Evolutionary conservation across 23 red algal genomes (phyloP).

Genomic region (Gracilariopsis chorda): DNA sequence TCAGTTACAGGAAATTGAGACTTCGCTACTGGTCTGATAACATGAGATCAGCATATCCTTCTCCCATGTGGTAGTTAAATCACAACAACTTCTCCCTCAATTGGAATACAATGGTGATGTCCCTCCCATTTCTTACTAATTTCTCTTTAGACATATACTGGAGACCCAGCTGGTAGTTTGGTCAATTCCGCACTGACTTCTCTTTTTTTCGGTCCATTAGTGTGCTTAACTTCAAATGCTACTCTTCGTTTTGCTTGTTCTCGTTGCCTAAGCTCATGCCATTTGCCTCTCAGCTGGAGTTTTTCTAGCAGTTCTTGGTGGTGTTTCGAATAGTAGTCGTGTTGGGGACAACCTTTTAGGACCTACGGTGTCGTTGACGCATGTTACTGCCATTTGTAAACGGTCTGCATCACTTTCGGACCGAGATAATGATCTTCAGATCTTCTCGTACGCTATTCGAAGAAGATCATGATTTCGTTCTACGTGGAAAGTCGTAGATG

Average conservation of each 20-base stretch:
- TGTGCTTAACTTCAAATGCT: neutral
- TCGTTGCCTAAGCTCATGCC: neutral
- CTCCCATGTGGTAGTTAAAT: neutral
- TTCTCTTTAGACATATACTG: neutral
- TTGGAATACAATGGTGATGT: neutral
- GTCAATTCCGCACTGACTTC: neutral
- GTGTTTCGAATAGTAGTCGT: neutral
- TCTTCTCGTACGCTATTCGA: neutral
- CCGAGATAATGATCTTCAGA: neutral
- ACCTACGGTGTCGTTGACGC: slow-evolving; percentile 6
- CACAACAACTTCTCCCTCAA: neutral
- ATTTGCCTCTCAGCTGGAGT: neutral
- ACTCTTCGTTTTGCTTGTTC: neutral
- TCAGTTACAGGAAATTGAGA: too few relatives aligned
- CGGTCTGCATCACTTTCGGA: slow-evolving; percentile 5
- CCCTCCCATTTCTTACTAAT: neutral
- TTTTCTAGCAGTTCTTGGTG: neutral
- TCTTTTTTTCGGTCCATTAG: neutral
- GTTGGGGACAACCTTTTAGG: slow-evolving; percentile 21
- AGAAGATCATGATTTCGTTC: neutral
- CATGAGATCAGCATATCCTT: neutral
- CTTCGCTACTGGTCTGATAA: slow-evolving; percentile 46
- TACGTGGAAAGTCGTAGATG: slow-evolving; percentile 24
- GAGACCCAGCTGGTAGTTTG: neutral
- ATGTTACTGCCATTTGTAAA: neutral